Evolutionary conservation across 2,329 filamentous ascomycete genomes (phyloP).

Genomic region (Paecilomyces dactylethromorphus): DNA sequence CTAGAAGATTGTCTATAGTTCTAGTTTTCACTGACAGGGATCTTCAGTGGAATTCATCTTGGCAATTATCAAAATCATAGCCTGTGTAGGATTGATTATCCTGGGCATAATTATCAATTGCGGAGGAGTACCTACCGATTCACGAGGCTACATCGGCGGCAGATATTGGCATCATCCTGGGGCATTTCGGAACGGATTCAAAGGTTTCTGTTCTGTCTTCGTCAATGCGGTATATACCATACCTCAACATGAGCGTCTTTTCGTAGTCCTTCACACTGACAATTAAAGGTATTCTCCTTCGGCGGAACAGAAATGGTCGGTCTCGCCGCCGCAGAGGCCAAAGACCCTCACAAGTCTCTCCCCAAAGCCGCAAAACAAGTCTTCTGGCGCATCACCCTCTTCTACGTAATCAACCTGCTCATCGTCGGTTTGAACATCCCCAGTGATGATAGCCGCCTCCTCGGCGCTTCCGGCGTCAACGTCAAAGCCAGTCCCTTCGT

Average conservation of each 20-base stretch:
- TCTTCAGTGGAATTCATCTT: constrained; percentile 51
- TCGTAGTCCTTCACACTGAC: background rate
- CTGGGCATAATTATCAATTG: constrained; percentile 62
- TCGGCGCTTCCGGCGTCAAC: constrained; percentile 34
- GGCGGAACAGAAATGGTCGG: constrained; percentile 50
- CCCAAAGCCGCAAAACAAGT: constrained; percentile 45
- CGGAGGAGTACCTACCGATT: constrained; percentile 32
- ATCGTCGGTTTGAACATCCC: constrained; percentile 42
- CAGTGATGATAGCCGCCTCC: constrained; percentile 31
- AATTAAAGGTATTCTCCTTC: constrained; percentile 44
- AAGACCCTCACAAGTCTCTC: constrained; percentile 45
- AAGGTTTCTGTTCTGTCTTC: constrained; percentile 52
- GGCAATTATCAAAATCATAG: constrained; percentile 51
- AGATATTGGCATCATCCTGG: constrained; percentile 28
- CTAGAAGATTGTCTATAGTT: no score
- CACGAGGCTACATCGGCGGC: constrained; percentile 33
- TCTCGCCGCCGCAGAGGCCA: constrained; percentile 47
- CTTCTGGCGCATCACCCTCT: constrained; percentile 46
- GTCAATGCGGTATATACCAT: constrained; percentile 39
- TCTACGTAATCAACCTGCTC: constrained; percentile 42
- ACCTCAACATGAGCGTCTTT: no score
- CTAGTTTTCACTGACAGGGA: no score
- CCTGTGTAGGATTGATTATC: constrained; percentile 61
- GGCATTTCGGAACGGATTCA: constrained; percentile 42
- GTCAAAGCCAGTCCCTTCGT: constrained; percentile 58